Evolutionary conservation across 73 alveolate genomes (phyloP).

Genomic region (Strombidium stylifer): DNA sequence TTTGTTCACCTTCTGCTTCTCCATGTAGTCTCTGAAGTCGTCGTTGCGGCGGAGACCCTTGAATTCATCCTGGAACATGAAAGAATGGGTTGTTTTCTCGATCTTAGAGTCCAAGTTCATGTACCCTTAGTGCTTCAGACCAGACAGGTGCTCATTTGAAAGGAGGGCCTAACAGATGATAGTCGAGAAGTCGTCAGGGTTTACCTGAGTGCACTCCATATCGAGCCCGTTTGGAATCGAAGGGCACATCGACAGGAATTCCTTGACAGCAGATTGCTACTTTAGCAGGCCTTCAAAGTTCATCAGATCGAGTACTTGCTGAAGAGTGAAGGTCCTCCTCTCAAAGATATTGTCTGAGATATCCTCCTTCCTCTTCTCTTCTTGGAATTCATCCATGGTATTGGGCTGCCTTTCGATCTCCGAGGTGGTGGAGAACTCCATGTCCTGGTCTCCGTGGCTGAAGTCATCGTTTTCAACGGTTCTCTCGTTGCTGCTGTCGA

Average conservation of each 20-base stretch:
- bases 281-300: neutral
- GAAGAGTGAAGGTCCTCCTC: too few relatives aligned
- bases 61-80: too few relatives aligned
- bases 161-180: constrained; percentile 37
- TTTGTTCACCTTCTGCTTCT: too few relatives aligned
- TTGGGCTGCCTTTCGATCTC: neutral
- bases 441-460: neutral
- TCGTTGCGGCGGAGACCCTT: too few relatives aligned
- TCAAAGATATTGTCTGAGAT: too few relatives aligned
- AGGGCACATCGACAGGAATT: constrained; percentile 14
- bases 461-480: too few relatives aligned
- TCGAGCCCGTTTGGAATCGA: constrained; percentile 8
- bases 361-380: too few relatives aligned
- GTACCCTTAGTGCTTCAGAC: constrained; percentile 45
- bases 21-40: neutral
- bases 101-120: constrained; percentile 46
- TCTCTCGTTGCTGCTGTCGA: too few relatives aligned
- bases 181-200: constrained; percentile 45
- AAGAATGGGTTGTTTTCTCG: too few relatives aligned
- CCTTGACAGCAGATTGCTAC: neutral
- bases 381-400: neutral
- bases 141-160: constrained; percentile 44
- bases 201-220: constrained; percentile 22
- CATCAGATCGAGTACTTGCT: neutral
- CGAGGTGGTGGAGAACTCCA: neutral